A percentile compares a stretch with the other conserved stretches of the same genome.
Evolutionary conservation across 2,329 filamentous ascomycete genomes (phyloP).

Genomic region (Aurifilum marmelostoma): DNA sequence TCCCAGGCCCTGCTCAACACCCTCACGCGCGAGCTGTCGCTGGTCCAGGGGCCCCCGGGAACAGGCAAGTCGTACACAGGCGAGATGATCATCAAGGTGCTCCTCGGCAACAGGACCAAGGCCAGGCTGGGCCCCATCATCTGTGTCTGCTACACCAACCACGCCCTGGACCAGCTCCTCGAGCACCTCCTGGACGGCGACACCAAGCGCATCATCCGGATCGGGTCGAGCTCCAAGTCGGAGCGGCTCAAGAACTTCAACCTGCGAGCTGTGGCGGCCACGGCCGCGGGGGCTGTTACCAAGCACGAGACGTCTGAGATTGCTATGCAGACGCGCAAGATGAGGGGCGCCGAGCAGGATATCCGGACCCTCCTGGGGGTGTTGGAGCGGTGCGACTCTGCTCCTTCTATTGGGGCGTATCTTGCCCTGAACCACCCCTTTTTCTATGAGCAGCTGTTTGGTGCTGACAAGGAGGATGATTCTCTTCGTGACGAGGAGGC

Average conservation of each 20-base stretch:
- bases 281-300: conserved; percentile 40
- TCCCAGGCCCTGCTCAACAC: conserved; percentile 56
- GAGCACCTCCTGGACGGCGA: conserved; percentile 58
- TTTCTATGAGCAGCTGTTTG: conserved; percentile 36
- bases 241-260: conserved; percentile 54
- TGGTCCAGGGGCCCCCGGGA: conserved; percentile 73
- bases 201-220: conserved; percentile 58
- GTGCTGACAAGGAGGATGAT: conserved; percentile 32
- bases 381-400: not conserved
- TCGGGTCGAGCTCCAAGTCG: conserved; percentile 63
- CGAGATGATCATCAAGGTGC: conserved; percentile 58
- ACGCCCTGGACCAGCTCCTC: conserved; percentile 59
- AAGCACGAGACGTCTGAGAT: conserved; percentile 40
- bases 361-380: not conserved
- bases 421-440: conserved; percentile 30
- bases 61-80: conserved; percentile 70
- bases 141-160: conserved; percentile 56
- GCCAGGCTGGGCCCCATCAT: conserved; percentile 53
- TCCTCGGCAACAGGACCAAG: conserved; percentile 48
- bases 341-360: not conserved
- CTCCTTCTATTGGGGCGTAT: conserved; percentile 29
- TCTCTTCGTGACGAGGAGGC: too few species aligned
- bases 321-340: not conserved
- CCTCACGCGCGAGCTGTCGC: conserved; percentile 55
- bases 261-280: conserved; percentile 45